These are phyloP conservation scores for Aureobasidium sp. DNA, from an alignment of 2,329 filamentous ascomycete species.

Conservation along the genomic window DNA sequence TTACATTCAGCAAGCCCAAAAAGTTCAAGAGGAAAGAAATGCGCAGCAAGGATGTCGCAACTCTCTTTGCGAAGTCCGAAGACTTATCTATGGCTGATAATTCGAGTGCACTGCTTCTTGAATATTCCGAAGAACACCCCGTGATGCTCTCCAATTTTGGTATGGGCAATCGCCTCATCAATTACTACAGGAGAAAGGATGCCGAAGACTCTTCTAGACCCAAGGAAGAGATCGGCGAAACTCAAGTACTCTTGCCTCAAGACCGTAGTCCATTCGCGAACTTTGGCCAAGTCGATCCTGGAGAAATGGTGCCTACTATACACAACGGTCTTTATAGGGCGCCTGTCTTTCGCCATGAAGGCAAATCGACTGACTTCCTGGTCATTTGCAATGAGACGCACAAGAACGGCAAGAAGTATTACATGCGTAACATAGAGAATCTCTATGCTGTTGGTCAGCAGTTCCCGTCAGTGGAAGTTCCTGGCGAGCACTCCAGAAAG, in stretches of 20 bases:
- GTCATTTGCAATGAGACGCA: constrained; percentile 77
- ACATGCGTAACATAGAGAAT: constrained; percentile 82
- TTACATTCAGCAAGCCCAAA: constrained; percentile 66
- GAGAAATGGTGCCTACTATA: constrained; percentile 81
- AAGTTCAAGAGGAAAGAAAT: constrained; percentile 73
- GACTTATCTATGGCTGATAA: constrained; percentile 86
- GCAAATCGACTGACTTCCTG: constrained; percentile 76
- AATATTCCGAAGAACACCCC: constrained; percentile 93
- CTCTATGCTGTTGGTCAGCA: constrained; percentile 87
- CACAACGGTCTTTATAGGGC: constrained; percentile 95
- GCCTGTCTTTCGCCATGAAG: constrained; percentile 80
- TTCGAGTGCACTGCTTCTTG: constrained; percentile 76
- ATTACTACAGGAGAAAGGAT: constrained; percentile 88
- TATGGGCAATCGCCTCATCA: constrained; percentile 93
- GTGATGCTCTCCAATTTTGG: constrained; percentile 91
- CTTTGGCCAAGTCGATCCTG: constrained; percentile 86
- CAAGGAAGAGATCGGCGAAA: constrained; percentile 80
- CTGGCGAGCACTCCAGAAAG: constrained; percentile 85
- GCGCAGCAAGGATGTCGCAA: constrained; percentile 69
- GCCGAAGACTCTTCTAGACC: constrained; percentile 67
- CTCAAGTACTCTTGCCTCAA: constrained; percentile 78
- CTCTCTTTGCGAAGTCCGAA: constrained; percentile 71
- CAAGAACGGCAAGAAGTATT: constrained; percentile 70
- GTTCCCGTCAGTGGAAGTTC: constrained; percentile 85
- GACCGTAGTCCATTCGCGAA: constrained; percentile 94